Percentiles rank a stretch among this genome's conserved stretches.
Conservation (phyloP, 1,284 basidiomycete genomes). For the Fomitopsis palustris region DNA sequence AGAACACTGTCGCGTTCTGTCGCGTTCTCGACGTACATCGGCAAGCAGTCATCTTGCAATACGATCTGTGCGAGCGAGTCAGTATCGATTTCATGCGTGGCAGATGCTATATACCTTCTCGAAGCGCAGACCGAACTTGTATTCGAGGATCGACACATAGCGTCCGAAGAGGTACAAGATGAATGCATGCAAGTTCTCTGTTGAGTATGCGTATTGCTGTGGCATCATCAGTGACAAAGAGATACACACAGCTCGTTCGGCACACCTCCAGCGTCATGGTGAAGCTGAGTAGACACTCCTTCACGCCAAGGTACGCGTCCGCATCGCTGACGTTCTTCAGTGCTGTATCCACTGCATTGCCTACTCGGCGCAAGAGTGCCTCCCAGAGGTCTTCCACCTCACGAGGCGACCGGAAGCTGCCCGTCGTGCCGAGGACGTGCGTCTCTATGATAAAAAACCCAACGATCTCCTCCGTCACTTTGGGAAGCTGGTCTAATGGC, state of each 20-base stretch:
- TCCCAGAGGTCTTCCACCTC: constrained; percentile 99
- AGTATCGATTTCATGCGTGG: background rate
- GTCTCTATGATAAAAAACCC: constrained; percentile 98
- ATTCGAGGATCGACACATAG: constrained; percentile 82
- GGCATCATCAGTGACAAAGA: background rate
- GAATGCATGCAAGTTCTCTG: constrained; percentile 79
- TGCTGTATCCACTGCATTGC: constrained; percentile 72
- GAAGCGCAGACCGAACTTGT: constrained; percentile 81
- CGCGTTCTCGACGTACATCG: constrained; percentile 80
- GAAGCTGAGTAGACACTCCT: constrained; percentile 83
- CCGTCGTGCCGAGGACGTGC: constrained; percentile 87
- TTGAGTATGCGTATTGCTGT: constrained; percentile 85
- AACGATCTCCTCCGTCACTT: constrained; percentile 90
- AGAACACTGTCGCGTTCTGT: constrained; percentile 78
- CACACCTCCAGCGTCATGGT: constrained; percentile 90
- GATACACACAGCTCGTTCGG: background rate
- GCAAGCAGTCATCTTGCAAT: constrained; percentile 84
- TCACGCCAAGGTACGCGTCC: constrained; percentile 81
- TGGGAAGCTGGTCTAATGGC: constrained; percentile 43
- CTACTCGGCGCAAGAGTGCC: constrained; percentile 76
- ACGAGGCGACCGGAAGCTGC: constrained; percentile 79
- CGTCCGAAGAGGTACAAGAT: constrained; percentile 88
- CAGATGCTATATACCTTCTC: constrained; percentile 54
- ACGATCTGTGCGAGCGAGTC: constrained; percentile 59
- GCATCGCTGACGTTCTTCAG: constrained; percentile 79